phyloP scores from a whole-genome alignment of 768 basidiomycete genomes.

The Lentinus brumalis region DNA sequence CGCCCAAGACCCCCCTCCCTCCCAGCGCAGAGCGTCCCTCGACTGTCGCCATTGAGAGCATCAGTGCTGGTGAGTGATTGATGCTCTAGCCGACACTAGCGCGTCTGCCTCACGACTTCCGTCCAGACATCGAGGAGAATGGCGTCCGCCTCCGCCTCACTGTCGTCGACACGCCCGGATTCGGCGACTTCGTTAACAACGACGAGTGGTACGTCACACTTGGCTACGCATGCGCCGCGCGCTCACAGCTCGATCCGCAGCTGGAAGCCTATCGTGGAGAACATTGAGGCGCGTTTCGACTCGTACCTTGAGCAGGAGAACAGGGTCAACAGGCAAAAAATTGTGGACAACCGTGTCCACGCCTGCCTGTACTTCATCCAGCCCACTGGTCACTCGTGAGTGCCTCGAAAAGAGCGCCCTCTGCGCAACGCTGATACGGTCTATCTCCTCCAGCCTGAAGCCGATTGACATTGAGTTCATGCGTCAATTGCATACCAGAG shows the following conservation, averaged over 20 bases:
- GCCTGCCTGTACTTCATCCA: conserved; percentile 99
- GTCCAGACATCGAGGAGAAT: conserved; percentile 95
- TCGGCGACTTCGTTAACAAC: conserved; percentile 99
- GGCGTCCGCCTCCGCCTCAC: conserved; percentile 95
- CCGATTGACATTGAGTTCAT: conserved; percentile 99
- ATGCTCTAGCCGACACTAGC: background rate
- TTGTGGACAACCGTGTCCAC: conserved; percentile 96
- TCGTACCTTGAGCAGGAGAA: conserved; percentile 98
- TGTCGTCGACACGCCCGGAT: conserved; percentile 99
- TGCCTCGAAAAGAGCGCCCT: conserved; percentile 10
- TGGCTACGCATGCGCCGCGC: conserved; percentile 19
- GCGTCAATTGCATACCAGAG: conserved; percentile 94
- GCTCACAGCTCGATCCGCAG: conserved; percentile 42
- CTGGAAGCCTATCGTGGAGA: conserved; percentile 98
- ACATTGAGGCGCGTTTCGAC: conserved; percentile 97
- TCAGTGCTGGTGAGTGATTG: conserved; percentile 79
- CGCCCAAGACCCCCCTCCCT: conserved; percentile 79
- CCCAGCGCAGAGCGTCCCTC: conserved; percentile 87
- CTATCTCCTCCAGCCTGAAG: conserved; percentile 67
- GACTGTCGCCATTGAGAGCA: conserved; percentile 98
- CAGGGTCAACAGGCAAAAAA: conserved; percentile 91
- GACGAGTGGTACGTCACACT: conserved; percentile 75
- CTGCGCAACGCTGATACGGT: conserved; percentile 2
- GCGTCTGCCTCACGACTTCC: background rate
- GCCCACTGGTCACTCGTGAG: conserved; percentile 96